A percentile compares a stretch with the other conserved stretches of the same genome.
Conservation (phyloP, 2,329 filamentous ascomycete species). For the Penicillium brevicompactum region DNA sequence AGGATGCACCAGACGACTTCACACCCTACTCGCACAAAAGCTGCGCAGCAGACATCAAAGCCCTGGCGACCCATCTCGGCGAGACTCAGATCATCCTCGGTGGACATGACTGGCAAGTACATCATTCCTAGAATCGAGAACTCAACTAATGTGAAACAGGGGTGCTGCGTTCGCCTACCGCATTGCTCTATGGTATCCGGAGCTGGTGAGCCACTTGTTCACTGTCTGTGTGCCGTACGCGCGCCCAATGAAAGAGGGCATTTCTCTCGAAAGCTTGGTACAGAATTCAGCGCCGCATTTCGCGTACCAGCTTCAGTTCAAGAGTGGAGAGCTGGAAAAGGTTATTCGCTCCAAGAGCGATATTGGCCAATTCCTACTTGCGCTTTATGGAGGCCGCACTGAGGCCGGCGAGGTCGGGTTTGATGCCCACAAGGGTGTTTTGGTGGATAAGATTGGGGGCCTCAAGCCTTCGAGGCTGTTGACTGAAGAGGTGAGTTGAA, state of each 20-base stretch:
- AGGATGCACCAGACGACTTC: slow-evolving; percentile 62
- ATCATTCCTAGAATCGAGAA: background rate
- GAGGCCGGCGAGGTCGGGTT: slow-evolving; percentile 61
- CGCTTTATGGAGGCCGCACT: slow-evolving; percentile 68
- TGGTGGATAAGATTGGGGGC: slow-evolving; percentile 63
- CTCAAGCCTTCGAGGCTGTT: slow-evolving; percentile 63
- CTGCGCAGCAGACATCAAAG: slow-evolving; percentile 73
- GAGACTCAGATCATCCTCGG: slow-evolving; percentile 71
- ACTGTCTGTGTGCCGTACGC: slow-evolving; percentile 76
- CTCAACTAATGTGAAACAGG: slow-evolving; percentile 42
- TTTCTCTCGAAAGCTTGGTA: slow-evolving; percentile 63
- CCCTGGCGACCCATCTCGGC: slow-evolving; percentile 63
- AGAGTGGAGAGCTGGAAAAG: slow-evolving; percentile 66
- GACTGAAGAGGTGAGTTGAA: slow-evolving; percentile 55
- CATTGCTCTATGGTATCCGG: slow-evolving; percentile 70
- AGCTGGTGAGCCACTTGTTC: slow-evolving; percentile 74
- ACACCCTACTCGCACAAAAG: slow-evolving; percentile 71
- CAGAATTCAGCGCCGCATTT: slow-evolving; percentile 66
- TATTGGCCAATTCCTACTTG: slow-evolving; percentile 70
- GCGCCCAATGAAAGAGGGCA: slow-evolving; percentile 55
- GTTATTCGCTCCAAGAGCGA: slow-evolving; percentile 59
- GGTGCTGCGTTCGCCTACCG: slow-evolving; percentile 79
- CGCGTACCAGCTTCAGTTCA: slow-evolving; percentile 81
- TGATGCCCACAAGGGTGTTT: slow-evolving; percentile 61
- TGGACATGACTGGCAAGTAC: slow-evolving; percentile 76